Evolutionary conservation across 148 eudicot genomes (phyloP).

Genomic region (Vaccinium corymbosum): DNA sequence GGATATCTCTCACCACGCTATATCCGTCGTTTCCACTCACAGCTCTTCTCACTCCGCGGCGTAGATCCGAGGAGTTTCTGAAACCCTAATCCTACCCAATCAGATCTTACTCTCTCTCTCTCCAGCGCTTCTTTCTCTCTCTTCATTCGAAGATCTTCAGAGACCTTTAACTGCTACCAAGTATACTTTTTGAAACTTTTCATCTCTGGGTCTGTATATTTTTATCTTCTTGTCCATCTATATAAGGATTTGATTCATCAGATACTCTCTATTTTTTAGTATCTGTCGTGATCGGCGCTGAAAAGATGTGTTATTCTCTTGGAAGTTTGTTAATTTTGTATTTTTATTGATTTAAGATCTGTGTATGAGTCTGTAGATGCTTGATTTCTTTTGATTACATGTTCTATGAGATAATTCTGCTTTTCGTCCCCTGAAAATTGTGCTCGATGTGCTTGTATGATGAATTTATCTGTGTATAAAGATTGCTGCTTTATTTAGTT

Average conservation of each 20-base stretch:
- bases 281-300: neutral
- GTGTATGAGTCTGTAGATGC: neutral
- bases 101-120: neutral
- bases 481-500: neutral
- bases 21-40: too few species aligned
- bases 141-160: neutral
- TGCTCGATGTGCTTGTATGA: neutral
- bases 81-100: slow-evolving; percentile 11
- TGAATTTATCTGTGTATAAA: neutral
- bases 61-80: slow-evolving; percentile 35
- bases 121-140: neutral
- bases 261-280: neutral
- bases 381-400: neutral
- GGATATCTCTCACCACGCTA: too few species aligned
- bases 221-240: neutral
- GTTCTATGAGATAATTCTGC: neutral
- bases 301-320: neutral
- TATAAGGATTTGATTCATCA: neutral
- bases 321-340: neutral
- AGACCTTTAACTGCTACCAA: neutral
- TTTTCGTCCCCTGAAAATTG: neutral
- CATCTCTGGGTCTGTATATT: neutral
- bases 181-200: neutral
- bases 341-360: neutral
- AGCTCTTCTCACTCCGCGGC: slow-evolving; percentile 15